These are phyloP conservation scores for Boletellus emodensis DNA, from an alignment of 768 basidiomycete genomes.

Conservation along the genomic window DNA sequence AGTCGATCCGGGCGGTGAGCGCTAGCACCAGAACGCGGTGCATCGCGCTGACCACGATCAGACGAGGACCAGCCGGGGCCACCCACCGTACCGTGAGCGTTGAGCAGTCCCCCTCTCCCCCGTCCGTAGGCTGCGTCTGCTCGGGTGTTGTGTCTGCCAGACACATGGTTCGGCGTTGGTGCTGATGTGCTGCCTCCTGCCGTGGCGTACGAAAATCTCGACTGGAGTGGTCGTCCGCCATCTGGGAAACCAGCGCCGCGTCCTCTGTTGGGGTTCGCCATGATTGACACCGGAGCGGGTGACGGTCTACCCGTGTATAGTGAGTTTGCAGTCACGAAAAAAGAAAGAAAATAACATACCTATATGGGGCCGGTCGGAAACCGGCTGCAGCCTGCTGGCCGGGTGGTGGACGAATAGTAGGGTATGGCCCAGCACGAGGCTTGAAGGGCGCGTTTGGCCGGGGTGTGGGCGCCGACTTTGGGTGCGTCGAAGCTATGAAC, in stretches of 20 bases:
- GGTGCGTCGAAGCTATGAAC: slow-evolving; percentile 73
- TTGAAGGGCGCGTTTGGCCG: slow-evolving; percentile 53
- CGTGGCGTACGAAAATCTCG: slow-evolving; percentile 8
- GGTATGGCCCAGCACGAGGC: slow-evolving; percentile 64
- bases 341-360: slow-evolving; percentile 6
- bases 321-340: background rate
- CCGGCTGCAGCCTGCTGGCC: slow-evolving; percentile 57
- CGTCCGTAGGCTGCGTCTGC: slow-evolving; percentile 4
- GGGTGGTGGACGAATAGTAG: slow-evolving; percentile 50
- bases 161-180: background rate
- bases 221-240: slow-evolving; percentile 6
- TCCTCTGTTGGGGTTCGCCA: slow-evolving; percentile 67
- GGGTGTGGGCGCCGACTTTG: slow-evolving; percentile 48
- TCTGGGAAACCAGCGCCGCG: slow-evolving; percentile 25
- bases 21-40: background rate
- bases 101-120: slow-evolving; percentile 3
- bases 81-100: slow-evolving; percentile 4
- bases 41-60: background rate
- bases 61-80: background rate
- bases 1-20: slow-evolving; percentile 4
- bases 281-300: slow-evolving; percentile 59
- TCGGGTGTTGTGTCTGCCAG: slow-evolving; percentile 1
- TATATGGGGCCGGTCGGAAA: slow-evolving; percentile 53
- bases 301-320: slow-evolving; percentile 18
- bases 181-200: slow-evolving; percentile 5